Conservation (phyloP, 176 grass and related monocot genomes). For the Oryza meyeriana region DNA sequence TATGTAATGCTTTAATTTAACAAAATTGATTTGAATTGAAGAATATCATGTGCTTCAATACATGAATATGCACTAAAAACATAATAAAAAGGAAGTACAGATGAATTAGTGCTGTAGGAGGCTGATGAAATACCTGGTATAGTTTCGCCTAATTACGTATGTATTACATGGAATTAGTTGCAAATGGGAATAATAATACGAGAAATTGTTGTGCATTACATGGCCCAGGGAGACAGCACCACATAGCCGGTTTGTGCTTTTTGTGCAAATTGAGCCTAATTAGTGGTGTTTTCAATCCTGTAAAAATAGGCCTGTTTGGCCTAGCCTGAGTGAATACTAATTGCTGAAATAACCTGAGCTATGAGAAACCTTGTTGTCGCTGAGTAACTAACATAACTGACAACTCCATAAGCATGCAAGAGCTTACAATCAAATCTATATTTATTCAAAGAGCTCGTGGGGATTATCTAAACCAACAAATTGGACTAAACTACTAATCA, state of each 20-base stretch:
- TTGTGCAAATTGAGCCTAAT: not conserved
- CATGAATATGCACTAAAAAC: not conserved
- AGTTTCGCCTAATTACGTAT: not conserved
- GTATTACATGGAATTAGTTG: not conserved
- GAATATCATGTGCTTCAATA: not conserved
- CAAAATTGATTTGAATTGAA: not conserved
- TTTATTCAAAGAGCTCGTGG: not conserved
- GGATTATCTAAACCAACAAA: not conserved
- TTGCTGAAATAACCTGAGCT: not conserved
- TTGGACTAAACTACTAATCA: not conserved
- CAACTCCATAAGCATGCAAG: not conserved
- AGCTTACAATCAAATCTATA: not conserved
- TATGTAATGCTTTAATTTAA: not conserved
- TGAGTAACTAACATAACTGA: not conserved
- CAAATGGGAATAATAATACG: not conserved
- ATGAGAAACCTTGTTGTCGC: not conserved
- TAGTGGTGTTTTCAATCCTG: not conserved
- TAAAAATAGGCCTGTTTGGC: not conserved
- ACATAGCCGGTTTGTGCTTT: not conserved
- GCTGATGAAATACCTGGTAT: not conserved
- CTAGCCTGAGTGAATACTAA: not conserved
- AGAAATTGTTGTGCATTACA: not conserved
- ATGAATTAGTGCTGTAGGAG: not conserved
- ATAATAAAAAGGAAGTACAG: not conserved
- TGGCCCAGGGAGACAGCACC: not conserved